A percentile compares a stretch with the other conserved stretches of the same genome.
phyloP scores from a whole-genome alignment of 495 filamentous ascomycete genomes.

The Elasticomyces elasticus region DNA sequence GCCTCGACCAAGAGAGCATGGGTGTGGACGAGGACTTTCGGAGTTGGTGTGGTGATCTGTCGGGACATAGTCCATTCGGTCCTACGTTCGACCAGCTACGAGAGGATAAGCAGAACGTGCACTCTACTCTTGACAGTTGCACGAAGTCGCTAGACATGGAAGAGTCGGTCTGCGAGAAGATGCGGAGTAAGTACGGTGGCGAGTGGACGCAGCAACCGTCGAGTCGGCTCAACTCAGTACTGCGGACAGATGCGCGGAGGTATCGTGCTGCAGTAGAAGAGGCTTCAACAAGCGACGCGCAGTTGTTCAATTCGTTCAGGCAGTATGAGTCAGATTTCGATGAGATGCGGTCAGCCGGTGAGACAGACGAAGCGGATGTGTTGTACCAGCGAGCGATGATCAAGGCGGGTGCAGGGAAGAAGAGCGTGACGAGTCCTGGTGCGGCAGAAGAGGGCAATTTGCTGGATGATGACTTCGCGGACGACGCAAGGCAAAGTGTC shows the following conservation, averaged over 20 bases:
- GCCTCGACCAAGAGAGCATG: constrained; percentile 77
- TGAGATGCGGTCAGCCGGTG: constrained; percentile 86
- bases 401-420: constrained; percentile 51
- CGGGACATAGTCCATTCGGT: constrained; percentile 65
- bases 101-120: constrained; percentile 63
- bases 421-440: constrained; percentile 44
- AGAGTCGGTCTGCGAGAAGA: constrained; percentile 97
- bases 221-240: constrained; percentile 72
- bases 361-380: constrained; percentile 78
- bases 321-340: constrained; percentile 82
- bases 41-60: constrained; percentile 85
- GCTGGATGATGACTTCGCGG: constrained; percentile 76
- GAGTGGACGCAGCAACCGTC: constrained; percentile 98
- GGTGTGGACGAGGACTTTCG: constrained; percentile 81
- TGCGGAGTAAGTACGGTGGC: constrained; percentile 90
- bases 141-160: constrained; percentile 88
- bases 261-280: constrained; percentile 84
- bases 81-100: constrained; percentile 69
- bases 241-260: constrained; percentile 74
- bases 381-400: constrained; percentile 78
- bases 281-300: constrained; percentile 76
- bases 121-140: constrained; percentile 61
- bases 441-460: constrained; percentile 56
- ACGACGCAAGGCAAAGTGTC: constrained; percentile 66
- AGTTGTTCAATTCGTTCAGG: constrained; percentile 71